Base-by-base conservation (phyloP, 495 filamentous ascomycete genomes). In the Lineolata rhizophorae region DNA sequence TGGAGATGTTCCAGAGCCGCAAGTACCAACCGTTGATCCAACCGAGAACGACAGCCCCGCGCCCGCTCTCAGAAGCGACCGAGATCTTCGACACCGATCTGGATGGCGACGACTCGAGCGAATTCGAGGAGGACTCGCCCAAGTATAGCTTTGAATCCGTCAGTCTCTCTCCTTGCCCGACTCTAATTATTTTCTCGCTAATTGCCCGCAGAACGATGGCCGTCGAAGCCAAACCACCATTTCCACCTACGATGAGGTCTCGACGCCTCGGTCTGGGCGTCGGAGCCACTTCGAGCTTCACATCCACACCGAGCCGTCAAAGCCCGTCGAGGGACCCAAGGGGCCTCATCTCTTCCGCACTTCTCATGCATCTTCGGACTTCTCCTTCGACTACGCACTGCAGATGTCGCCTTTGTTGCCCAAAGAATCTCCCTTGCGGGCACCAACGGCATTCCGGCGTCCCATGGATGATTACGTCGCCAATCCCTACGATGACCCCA, bases 261-360 rank as follows among this genome's bases (percentile, higher is more conserved):
- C 64, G 13, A 85, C 78, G 14, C 77, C 76, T 16, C 57, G 58
- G 28, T 71, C 67, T 21, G 57, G 56, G 34, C 35, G 44, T 40
- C 45, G 47, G 35, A 35, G 32, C 20, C 45, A 60, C 29, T 70
- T 71, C 29, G 55, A 60, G 11, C 33, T 52, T 15, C 41, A 45
- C 8, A 41, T 57, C 18, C 45, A 54, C 30, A 45, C 48, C 21
- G 42, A 56, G 32, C 75, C 70, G 44, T 57, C 69, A 21, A 30
- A 14, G 16, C 11, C 30, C 19, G 72, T 82, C 1, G 66, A 81
- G 44, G 83, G 83, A 15, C 83, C 83, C 4, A 61, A 58, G 38
- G 83, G 84, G 3, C 84, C 83, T 2, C 84, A 92, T 56, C 60
- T 94, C n/a, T 94, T 94, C 54, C 65, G 79, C 35, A 58, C 54